These are phyloP conservation scores for Marasmius oreades DNA, from an alignment of 1,284 basidiomycete genomes.

Conservation along the genomic window DNA sequence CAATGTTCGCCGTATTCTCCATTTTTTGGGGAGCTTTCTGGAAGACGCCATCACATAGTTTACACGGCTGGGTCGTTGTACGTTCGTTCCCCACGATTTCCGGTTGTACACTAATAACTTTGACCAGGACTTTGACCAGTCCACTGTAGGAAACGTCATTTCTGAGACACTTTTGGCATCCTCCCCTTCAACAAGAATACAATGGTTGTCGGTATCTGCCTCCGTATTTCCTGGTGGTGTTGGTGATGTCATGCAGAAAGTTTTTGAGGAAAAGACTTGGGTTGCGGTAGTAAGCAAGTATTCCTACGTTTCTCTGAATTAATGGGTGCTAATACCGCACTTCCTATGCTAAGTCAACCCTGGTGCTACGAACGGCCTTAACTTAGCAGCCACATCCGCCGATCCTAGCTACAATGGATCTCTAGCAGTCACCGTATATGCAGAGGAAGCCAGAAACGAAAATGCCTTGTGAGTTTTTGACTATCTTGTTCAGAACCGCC, in stretches of 20 bases:
- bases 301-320: too few species aligned
- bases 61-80: conserved; percentile 42
- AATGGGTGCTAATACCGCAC: not conserved
- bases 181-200: conserved; percentile 23
- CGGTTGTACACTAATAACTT: not conserved
- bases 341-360: conserved; percentile 14
- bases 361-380: conserved; percentile 22
- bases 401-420: conserved; percentile 33
- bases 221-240: conserved; percentile 36
- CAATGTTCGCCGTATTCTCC: conserved; percentile 39
- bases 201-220: conserved; percentile 38
- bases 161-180: conserved; percentile 27
- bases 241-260: conserved; percentile 12
- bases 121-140: conserved; percentile 52
- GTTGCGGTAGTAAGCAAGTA: conserved; percentile 19
- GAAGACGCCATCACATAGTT: conserved; percentile 32
- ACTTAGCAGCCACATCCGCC: conserved; percentile 25
- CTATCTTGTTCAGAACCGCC: not conserved
- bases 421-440: conserved; percentile 32
- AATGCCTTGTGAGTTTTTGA: conserved; percentile 43
- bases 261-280: conserved; percentile 20
- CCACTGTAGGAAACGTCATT: conserved; percentile 39
- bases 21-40: conserved; percentile 50
- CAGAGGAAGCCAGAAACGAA: conserved; percentile 33
- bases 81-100: conserved; percentile 16